phyloP scores from a whole-genome alignment of 495 filamentous ascomycete genomes.

The Xylaria curta region DNA sequence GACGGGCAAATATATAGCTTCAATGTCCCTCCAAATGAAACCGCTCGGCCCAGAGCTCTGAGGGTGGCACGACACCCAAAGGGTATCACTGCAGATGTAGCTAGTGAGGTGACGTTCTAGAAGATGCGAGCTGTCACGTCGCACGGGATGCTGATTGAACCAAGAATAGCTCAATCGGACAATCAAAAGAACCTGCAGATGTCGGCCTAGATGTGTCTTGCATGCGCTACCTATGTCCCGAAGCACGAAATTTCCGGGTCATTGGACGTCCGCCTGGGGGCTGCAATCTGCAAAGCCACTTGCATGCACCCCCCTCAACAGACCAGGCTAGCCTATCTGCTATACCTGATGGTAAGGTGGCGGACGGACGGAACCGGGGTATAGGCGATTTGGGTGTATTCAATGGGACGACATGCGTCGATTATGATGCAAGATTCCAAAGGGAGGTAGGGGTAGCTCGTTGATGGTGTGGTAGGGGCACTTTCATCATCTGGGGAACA shows the following conservation, averaged over 20 bases:
- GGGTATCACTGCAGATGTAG: constrained; percentile 1
- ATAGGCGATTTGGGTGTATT: background rate
- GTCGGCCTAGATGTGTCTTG: constrained; percentile 16
- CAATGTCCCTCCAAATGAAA: constrained; percentile 7
- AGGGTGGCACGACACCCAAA: constrained; percentile 9
- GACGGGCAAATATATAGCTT: constrained; percentile 14
- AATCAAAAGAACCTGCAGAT: constrained; percentile 6
- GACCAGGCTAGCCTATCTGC: constrained; percentile 10
- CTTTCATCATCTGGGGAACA: background rate
- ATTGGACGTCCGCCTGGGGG: constrained; percentile 11
- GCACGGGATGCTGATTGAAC: background rate
- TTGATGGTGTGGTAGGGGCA: background rate
- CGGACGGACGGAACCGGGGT: constrained; percentile 11
- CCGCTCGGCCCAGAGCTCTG: constrained; percentile 17
- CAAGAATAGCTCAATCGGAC: constrained; percentile 17
- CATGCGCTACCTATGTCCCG: constrained; percentile 4
- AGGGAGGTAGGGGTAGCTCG: constrained; percentile 4
- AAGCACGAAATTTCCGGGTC: background rate
- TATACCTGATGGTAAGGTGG: background rate
- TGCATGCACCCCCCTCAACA: constrained; percentile 13
- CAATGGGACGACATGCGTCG: constrained; percentile 12
- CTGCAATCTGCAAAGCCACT: constrained; percentile 17
- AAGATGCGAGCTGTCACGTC: constrained; percentile 2
- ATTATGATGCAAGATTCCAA: constrained; percentile 9
- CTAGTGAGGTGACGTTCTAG: constrained; percentile 13